Base-by-base conservation (phyloP, 495 filamentous ascomycete species). In the Recurvomyces mirabilis region DNA sequence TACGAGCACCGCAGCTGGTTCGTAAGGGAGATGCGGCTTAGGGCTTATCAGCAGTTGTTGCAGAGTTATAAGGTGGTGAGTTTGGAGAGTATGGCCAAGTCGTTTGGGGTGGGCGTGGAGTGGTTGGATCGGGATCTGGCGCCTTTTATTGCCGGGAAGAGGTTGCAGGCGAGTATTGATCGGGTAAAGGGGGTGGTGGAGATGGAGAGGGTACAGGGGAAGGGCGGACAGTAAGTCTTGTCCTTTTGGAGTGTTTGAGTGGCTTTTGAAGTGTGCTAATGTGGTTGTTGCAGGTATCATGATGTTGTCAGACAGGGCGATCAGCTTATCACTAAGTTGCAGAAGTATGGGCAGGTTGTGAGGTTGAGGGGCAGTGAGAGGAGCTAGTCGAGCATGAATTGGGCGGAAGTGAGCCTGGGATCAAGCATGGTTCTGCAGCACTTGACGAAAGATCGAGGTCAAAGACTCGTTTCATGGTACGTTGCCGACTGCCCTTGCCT, bases 271-370 rank as follows among this genome's bases (percentile, higher is more conserved):
- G n/a, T n/a, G n/a, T 35, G 15, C 32, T 9, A 17, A 35, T 35
- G 9, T 17, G 15, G n/a, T 7, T 7, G 39, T 10, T 20, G 25
- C 25, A 24, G 32, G 39, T 98, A 96, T 62, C 78, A 87, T 38
- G 91, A 95, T 57, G 85, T 95, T 25, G 86, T 98, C 38, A 91
- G 88, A 70, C 89, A 95, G 57, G 91, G 91, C 21, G 91, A 98
- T 66, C 79, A 89, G 55, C 67, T 98, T 37, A 94, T 98, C 62
- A 98, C 93, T 47, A 98, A 98, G 72, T 70, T 98, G 39, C 91
- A 98, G 68, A 98, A 96, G 69, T 98, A 95, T 59, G 91, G 91
- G 17, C 91, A 98, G 68, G 81, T 89, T 3, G 91, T 98, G 23
- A 73, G 93, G 54, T 72, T 98, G 65, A 75, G 93, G 48, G 91